Conservation (phyloP, 2,329 filamentous ascomycete species). For the Elsinoe ampelina region DNA sequence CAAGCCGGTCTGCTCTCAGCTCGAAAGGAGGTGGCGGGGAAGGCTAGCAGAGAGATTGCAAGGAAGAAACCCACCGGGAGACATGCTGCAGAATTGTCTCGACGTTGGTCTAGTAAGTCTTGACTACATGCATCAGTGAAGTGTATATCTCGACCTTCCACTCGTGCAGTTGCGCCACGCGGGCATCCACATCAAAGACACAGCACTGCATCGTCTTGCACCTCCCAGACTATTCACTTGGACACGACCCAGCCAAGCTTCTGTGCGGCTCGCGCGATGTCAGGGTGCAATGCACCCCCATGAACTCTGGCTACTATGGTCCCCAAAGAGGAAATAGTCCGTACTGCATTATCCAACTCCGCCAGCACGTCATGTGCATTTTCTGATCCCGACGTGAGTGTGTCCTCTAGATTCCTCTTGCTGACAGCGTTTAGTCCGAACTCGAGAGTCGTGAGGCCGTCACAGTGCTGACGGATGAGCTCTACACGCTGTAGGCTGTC, state of each 20-base stretch:
- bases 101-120: no score
- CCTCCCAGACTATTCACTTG: background rate
- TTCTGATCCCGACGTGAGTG: background rate
- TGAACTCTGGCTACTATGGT: background rate
- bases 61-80: no score
- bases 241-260: background rate
- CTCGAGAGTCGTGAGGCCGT: background rate
- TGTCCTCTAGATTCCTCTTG: background rate
- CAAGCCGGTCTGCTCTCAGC: no score
- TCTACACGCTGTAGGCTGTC: background rate
- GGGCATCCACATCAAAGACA: no score
- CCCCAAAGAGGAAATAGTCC: background rate
- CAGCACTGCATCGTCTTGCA: no score
- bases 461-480: background rate
- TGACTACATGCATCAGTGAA: no score
- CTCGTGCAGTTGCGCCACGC: no score
- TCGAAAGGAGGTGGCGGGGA: no score
- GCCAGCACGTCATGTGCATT: background rate
- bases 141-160: no score
- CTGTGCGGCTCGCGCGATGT: background rate
- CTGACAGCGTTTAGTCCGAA: background rate
- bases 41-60: no score
- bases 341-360: background rate
- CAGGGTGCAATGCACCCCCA: background rate
- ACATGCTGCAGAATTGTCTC: no score